phyloP scores from a whole-genome alignment of 2,329 filamentous ascomycete genomes.

The Venturia carpophila region DNA sequence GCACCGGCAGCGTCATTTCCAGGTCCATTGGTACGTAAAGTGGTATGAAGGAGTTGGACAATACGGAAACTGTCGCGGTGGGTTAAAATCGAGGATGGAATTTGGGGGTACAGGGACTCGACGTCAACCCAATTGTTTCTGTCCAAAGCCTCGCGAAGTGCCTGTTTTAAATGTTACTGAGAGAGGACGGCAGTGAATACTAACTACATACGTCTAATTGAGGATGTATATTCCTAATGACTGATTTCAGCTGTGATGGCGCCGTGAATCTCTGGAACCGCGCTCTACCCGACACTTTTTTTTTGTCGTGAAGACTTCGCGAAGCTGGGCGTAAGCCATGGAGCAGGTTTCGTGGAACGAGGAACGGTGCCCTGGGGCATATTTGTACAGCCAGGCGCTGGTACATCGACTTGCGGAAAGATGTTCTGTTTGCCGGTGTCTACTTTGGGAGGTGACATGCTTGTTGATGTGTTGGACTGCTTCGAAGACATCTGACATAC shows the following conservation, averaged over 20 bases:
- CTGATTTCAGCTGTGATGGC: neutral
- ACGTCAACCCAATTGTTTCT: neutral
- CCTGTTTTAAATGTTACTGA: neutral
- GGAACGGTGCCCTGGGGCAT: constrained; percentile 13
- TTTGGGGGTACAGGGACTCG: neutral
- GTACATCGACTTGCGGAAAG: neutral
- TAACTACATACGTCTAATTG: neutral
- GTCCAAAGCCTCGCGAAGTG: neutral
- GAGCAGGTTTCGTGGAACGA: constrained; percentile 5
- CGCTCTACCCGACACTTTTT: constrained; percentile 4
- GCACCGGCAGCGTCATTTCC: constrained; percentile 15
- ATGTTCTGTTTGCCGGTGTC: neutral
- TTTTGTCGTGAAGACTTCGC: neutral
- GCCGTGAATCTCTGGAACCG: neutral
- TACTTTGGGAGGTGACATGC: neutral
- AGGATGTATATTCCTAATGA: neutral
- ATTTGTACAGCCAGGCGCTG: constrained; percentile 8
- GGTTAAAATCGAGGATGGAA: neutral
- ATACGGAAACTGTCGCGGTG: constrained; percentile 27
- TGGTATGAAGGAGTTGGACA: constrained; percentile 31
- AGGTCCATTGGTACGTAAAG: neutral
- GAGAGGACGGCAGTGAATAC: neutral
- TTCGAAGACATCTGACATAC: neutral
- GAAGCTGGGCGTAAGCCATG: neutral
- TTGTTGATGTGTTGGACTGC: neutral